Evolutionary conservation across 164 flowering plant species (phyloP).

Genomic region (Berberis thunbergii): DNA sequence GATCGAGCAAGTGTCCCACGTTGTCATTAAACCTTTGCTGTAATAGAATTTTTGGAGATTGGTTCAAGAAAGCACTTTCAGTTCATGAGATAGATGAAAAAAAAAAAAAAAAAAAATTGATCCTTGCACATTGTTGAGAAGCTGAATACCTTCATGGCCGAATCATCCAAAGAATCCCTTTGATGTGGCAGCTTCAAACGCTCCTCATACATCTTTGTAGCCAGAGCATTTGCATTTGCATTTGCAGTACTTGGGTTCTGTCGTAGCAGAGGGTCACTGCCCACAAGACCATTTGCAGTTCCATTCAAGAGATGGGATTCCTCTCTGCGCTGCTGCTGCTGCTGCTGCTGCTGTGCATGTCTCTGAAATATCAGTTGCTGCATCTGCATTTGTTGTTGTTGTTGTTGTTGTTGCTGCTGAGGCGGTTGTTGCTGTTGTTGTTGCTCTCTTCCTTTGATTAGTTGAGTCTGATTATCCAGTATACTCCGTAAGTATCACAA

Average conservation of each 20-base stretch:
- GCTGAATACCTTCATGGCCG: slow-evolving; percentile 63
- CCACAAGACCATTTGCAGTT: slow-evolving; percentile 58
- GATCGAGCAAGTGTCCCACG: slow-evolving; percentile 73
- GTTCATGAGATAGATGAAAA: not conserved
- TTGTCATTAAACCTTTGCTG: slow-evolving; percentile 86
- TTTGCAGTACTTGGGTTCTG: slow-evolving; percentile 70
- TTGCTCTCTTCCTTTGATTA: slow-evolving; percentile 42
- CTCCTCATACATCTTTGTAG: slow-evolving; percentile 93
- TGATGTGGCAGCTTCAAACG: slow-evolving; percentile 62
- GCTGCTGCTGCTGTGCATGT: slow-evolving; percentile 59
- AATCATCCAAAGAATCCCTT: slow-evolving; percentile 88
- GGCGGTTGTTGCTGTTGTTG: slow-evolving; percentile 20
- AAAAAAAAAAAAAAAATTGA: not conserved
- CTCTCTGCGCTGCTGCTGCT: slow-evolving; percentile 48
- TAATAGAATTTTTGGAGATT: not conserved
- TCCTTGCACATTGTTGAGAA: not conserved
- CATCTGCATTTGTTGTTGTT: slow-evolving; percentile 63
- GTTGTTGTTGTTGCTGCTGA: slow-evolving; percentile 36
- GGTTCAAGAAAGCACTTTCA: not conserved
- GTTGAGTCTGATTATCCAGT: slow-evolving; percentile 37
- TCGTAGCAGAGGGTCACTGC: slow-evolving; percentile 61
- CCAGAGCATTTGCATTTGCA: slow-evolving; percentile 41
- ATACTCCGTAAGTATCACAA: not conserved
- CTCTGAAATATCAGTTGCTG: slow-evolving; percentile 63
- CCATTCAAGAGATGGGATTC: slow-evolving; percentile 77